These are phyloP conservation scores for Allantophomopsis lycopodina DNA, from an alignment of 2,329 filamentous ascomycete genomes.

Conservation along the genomic window DNA sequence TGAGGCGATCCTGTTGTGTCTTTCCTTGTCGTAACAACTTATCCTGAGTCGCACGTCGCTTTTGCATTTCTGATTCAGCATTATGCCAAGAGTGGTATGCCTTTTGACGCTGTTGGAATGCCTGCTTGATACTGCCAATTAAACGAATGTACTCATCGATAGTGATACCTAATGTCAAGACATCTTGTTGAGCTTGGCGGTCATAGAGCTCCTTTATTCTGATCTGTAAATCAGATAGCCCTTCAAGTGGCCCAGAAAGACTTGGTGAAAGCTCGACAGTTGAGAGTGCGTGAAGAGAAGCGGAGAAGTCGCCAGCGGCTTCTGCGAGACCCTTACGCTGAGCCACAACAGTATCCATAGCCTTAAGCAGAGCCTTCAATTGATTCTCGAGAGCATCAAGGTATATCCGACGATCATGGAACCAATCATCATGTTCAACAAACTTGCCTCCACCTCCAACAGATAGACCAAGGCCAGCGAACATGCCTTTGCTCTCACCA, in stretches of 20 bases:
- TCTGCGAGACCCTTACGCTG: conserved; percentile 92
- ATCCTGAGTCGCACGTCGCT: conserved; percentile 79
- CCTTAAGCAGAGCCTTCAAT: conserved; percentile 78
- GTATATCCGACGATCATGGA: conserved; percentile 91
- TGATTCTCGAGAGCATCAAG: conserved; percentile 88
- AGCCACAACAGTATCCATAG: conserved; percentile 81
- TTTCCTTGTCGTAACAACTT: conserved; percentile 92
- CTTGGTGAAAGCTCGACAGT: conserved; percentile 84
- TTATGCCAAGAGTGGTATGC: conserved; percentile 89
- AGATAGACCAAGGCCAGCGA: conserved; percentile 70
- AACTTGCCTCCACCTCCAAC: conserved; percentile 76
- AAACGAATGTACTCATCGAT: conserved; percentile 97
- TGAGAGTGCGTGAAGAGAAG: conserved; percentile 82
- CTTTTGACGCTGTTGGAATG: conserved; percentile 86
- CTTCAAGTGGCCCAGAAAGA: conserved; percentile 78
- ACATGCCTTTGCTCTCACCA: conserved; percentile 83
- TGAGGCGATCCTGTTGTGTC: conserved; percentile 88
- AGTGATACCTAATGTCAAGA: conserved; percentile 90
- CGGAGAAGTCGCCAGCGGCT: conserved; percentile 84
- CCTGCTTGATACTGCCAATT: conserved; percentile 88
- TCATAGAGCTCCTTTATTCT: conserved; percentile 93
- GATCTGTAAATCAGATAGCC: conserved; percentile 83
- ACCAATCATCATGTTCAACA: conserved; percentile 98
- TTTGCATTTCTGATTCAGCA: conserved; percentile 80
- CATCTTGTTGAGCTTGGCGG: conserved; percentile 91